Base-by-base conservation (phyloP, 2,329 filamentous ascomycete species). In the Neocucurbitaria cava region DNA sequence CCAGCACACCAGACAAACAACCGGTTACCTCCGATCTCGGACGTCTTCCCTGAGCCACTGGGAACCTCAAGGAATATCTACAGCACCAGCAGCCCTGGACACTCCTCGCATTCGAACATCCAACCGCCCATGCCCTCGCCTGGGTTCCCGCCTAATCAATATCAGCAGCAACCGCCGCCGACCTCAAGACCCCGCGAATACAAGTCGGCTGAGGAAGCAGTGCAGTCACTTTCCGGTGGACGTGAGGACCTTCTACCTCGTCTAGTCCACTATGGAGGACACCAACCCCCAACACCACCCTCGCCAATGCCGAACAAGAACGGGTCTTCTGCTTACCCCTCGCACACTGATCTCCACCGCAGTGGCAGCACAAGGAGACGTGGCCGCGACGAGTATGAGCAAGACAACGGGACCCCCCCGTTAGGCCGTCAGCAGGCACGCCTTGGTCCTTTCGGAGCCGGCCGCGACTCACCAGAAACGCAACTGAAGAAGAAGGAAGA, bases 151-250 rank as follows among this genome's bases (percentile, higher is more conserved):
- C 85, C 82, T 50, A 76, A 76, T 33, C 72, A 79, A 54, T 67
- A 81, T 61, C 72, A 78, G 49, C 66, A 81, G 64, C 81, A 83
- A 43, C 77, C 80, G 7, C 85, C 83, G 1, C 81, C 85, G 10
- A 76, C 76, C 15, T 71, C 74, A 18, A 87, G 94, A 55, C 82
- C 88, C 10, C 86, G 94, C 52, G 95, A 98, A 72, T 98, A 96
- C 77, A 90, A 92, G 68, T 97, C 94, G 3, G 95, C 95, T 11
- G 95, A 99, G 75, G 95, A 99, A 73, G 95, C 92, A 2, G 93
- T 98, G 56, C 90, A 91, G 53, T 91, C 95, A 61, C 78, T 99
- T 58, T 89, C 93, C 5, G 93, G 92, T 46, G 95, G 95, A n/a
- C 87, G 95, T 52, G 89, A 96, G 52, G 95, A 99, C 54, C 82